Evolutionary conservation across 805 yeast species (phyloP).

Genomic region (Wickerhamomyces bovis): DNA sequence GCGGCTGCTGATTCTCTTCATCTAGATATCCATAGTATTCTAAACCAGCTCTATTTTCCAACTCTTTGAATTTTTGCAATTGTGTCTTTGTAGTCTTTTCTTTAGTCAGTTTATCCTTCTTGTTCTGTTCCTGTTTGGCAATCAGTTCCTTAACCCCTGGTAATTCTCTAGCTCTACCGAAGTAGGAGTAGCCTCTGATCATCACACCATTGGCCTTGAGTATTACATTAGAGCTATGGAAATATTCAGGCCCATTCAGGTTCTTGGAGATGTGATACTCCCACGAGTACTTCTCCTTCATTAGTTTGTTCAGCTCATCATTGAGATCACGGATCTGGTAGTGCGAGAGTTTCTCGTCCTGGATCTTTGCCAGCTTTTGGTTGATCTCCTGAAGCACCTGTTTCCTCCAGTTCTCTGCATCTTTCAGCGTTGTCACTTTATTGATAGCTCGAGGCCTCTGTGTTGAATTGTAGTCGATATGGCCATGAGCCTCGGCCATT

Average conservation of each 20-base stretch:
- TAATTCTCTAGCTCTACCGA: conserved; percentile 77
- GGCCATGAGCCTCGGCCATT: conserved; percentile 53
- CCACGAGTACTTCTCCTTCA: conserved; percentile 71
- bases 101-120: conserved; percentile 12
- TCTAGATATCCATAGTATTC: conserved; percentile 41
- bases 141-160: conserved; percentile 59
- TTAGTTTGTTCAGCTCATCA: conserved; percentile 61
- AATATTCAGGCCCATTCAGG: conserved; percentile 70
- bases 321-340: conserved; percentile 64
- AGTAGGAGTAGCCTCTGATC: conserved; percentile 42
- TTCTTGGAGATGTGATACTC: conserved; percentile 57
- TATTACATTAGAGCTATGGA: conserved; percentile 21
- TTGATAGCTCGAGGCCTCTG: conserved; percentile 58
- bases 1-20: conserved; percentile 14
- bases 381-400: conserved; percentile 61
- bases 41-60: conserved; percentile 25
- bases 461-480: conserved; percentile 47
- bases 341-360: conserved; percentile 55
- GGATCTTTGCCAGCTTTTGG: conserved; percentile 51
- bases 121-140: conserved; percentile 27
- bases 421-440: conserved; percentile 46
- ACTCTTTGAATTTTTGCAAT: conserved; percentile 19
- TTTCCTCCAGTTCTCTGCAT: conserved; percentile 67
- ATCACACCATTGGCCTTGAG: conserved; percentile 14
- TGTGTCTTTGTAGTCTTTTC: conserved; percentile 15